Base-by-base conservation (phyloP, 495 filamentous ascomycete species). In the Penicillium macrosclerotiorum region DNA sequence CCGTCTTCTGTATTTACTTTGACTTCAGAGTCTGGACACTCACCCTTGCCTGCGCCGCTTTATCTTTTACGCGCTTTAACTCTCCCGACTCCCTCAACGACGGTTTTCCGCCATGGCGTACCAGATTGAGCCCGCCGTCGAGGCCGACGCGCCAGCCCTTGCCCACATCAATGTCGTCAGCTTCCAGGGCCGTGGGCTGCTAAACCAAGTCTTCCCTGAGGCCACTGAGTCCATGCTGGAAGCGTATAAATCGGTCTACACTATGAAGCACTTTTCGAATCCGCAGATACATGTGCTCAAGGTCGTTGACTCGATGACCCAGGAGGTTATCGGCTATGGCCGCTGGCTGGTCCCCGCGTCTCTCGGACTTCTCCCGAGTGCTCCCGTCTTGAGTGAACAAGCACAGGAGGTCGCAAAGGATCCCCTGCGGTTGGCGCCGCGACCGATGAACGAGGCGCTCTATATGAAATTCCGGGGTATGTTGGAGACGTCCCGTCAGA, bases 201-300 rank as follows among this genome's bases (percentile, higher is more conserved):
- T 64, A 5, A 8, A 16, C 16, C 16, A 24, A 5, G 17, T 61
- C 8, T 64, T 62, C 13, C 61, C 61, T 3, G 40, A 45, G 4
- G 24, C 52, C 32, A 42, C 13, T n/a, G 4, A 34, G 9, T 20
- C 47, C 3, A 22, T 13, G 1, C 32, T 64, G 7, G 19, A 22
- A 4, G 47, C 31, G 4, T 59, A 52, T 30, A 64, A 64, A 40
- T 30, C 45, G 6, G 26, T 48, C 14, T 34, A 54, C 13, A 42
- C 45, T n/a, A 56, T 60, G 52, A 59, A 59, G 39, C 54, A 64
- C 16, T 29, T 64, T 0, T 44, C 50, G 17, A 47, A 55, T 20
- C 61, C 58, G 8, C 39, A 55, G 25, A 57, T 51, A 38, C 58
- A 64, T 11, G 61, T 64, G 1, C 34, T 62, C 19, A 62, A 59